Base-by-base conservation (phyloP, 495 filamentous ascomycete species). In the Neurospora intermedia region DNA sequence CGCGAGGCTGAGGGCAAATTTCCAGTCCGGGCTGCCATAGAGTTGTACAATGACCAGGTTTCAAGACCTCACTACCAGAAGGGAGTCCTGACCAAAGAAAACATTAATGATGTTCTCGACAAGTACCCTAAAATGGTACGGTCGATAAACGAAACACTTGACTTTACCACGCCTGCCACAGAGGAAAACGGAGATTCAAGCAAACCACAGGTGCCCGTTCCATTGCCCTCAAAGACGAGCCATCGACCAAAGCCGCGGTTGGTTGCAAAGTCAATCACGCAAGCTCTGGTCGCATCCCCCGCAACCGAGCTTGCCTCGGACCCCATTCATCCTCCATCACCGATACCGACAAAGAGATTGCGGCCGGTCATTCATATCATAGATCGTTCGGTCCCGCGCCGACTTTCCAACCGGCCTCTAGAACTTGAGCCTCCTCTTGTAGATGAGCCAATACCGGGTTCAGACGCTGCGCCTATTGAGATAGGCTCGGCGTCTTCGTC, bases 41-140 rank as follows among this genome's bases (percentile, higher is more conserved):
- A 84, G 31, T 87, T 79, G 78, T 88, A 86, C 74, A 82, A 84
- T 70, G 72, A 80, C 6, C 80, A 81, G n/a, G 80, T 82, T 7
- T 74, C 81, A 13, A 76, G 78, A 16, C 85, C 82, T 0, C 41
- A 80, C 10, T 87, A 82, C 69, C 76, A 72, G 0, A 75, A 80
- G 15, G 62, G 78, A 15, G 45, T 87, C 40, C 73, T 88, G 9
- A 84, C 75, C 1, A 81, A 76, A 31, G 69, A 75, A 31, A 86
- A 84, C 59, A 70, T 88, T 6, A 46, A 79, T 16, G 71, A 73
- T 20, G 71, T 78, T 15, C 35, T 76, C 6, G 70, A 72, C 0
- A 46, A 71, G 7, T 80, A 81, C 35, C 72, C 75, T 0, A 46
- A 74, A 3, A 70, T 77, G 27, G 73, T 75, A 27, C 71, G 46